Percentiles rank a stretch among this genome's conserved stretches.
phyloP scores from a whole-genome alignment of 768 basidiomycete genomes.

The Sporobolomyces pararoseus region DNA sequence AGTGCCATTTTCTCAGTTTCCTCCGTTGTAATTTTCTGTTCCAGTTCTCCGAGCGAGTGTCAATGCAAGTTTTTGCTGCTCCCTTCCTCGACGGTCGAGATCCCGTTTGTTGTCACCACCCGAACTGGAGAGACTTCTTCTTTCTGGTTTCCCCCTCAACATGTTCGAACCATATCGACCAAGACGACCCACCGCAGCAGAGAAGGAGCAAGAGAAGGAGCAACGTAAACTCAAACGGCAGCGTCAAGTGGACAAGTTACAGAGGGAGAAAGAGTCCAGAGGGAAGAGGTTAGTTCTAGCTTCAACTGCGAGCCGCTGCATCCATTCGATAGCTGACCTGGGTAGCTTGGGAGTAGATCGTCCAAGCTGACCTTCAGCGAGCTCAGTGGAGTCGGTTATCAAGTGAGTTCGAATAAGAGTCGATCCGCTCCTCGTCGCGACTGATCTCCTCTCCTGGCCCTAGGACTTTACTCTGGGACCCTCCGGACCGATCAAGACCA shows the following conservation, averaged over 20 bases:
- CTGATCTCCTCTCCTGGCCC: background rate
- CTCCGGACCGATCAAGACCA: background rate
- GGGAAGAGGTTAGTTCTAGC: background rate
- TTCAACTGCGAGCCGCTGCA: background rate
- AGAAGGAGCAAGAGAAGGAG: background rate
- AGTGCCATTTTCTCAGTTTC: too few relatives aligned
- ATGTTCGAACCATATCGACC: slow-evolving; percentile 6
- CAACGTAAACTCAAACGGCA: background rate
- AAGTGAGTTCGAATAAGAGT: background rate
- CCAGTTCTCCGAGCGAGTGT: too few relatives aligned
- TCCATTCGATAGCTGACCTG: too few relatives aligned
- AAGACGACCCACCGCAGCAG: background rate
- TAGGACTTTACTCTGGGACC: slow-evolving; percentile 31
- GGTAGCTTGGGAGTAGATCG: background rate
- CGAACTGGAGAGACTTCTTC: too few relatives aligned
- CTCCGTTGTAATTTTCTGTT: too few relatives aligned
- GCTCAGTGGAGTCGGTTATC: slow-evolving; percentile 13
- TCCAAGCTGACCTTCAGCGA: slow-evolving; percentile 3
- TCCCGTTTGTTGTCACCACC: too few relatives aligned
- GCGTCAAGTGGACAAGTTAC: background rate
- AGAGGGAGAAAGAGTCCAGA: background rate
- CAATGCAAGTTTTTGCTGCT: too few relatives aligned
- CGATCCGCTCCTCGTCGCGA: slow-evolving; percentile 15
- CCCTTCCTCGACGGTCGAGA: too few relatives aligned
- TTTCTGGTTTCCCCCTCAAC: too few relatives aligned